Evolutionary conservation across 1,284 basidiomycete genomes (phyloP), one percentile per base, ranked within the genome.

Genomic region (Moniliophthora roreri): DNA sequence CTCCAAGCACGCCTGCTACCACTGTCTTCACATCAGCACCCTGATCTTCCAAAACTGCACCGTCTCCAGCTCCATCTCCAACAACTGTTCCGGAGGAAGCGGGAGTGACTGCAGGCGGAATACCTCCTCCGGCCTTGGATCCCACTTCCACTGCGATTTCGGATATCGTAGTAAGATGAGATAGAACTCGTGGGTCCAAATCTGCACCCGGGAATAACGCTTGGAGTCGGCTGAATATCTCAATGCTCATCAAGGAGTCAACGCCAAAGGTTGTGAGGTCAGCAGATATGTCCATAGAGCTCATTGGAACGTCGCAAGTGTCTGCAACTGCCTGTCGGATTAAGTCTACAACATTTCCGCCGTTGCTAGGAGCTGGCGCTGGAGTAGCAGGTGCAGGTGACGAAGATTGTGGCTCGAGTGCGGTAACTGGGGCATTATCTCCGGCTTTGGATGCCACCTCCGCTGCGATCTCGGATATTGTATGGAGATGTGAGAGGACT

Each of bases 181-280:
- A 64, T 26, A 82, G 63, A 1, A 66, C 60, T 7, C 68, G 63
- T 3, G 69, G 48, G 42, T 66, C 66, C 26, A 78, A 62, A 10
- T 64, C 60, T 16, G 64, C 60, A 2, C 57, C 57, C 0, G 75
- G 69, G 52, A 77, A 71, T 0, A 65, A 41, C 3, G 55, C 55
- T 36, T 70, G 71, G 10, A 81, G 64, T 18, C 68, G 71, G 4
- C 66, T 63, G 10, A 69, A 65, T 1, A 82, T 68, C 64, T 84
- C 80, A 52, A 81, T 80, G 36, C 73, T 74, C 75, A 81, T 79
- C 51, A 84, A 62, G 1, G 81, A 84, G 62, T 84, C 81, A 40
- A 84, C 69, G 0, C 82, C 81, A 3, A 81, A 69, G 26, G 71
- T 66, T 13, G 68, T 66, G 18, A 84, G 68, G 48, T 76, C 72